Conservation (phyloP, 441 rosid genomes). For the Bocquillonia castaneifolia region DNA sequence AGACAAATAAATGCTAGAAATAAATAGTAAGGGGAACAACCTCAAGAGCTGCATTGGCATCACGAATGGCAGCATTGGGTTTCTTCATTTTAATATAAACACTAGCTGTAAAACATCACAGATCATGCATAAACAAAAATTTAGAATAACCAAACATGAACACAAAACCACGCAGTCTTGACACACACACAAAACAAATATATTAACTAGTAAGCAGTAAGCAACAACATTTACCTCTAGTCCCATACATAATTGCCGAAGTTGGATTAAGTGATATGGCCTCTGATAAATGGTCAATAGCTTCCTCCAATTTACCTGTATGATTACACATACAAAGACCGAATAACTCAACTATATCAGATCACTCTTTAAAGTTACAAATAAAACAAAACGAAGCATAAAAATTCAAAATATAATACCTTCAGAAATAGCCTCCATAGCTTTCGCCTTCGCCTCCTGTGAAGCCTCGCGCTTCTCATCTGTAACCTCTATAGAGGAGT, state of each 20-base stretch:
- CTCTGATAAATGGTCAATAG: constrained; percentile 69
- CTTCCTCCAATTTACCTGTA: constrained; percentile 76
- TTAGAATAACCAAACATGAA: too few relatives aligned
- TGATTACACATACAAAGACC: neutral
- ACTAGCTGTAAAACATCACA: constrained; percentile 52
- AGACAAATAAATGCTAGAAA: neutral
- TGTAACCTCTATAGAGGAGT: constrained; percentile 60
- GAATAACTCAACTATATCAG: too few relatives aligned
- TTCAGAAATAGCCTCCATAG: constrained; percentile 78
- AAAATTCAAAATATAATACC: constrained; percentile 30
- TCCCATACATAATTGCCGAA: constrained; percentile 90
- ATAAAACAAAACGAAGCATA: neutral
- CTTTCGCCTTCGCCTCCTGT: constrained; percentile 74
- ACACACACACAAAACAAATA: neutral
- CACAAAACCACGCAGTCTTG: neutral
- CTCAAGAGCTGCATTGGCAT: constrained; percentile 90
- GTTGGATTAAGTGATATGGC: constrained; percentile 77
- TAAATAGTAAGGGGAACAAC: constrained; percentile 29
- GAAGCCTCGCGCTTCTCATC: constrained; percentile 87
- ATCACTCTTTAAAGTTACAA: neutral
- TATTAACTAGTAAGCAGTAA: neutral
- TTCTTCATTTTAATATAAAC: constrained; percentile 92
- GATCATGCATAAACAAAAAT: neutral
- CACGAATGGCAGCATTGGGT: constrained; percentile 94
- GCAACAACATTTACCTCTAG: constrained; percentile 54